Evolutionary conservation across 2,329 filamentous ascomycete species (phyloP).

Genomic region (Penicillium sp.): DNA sequence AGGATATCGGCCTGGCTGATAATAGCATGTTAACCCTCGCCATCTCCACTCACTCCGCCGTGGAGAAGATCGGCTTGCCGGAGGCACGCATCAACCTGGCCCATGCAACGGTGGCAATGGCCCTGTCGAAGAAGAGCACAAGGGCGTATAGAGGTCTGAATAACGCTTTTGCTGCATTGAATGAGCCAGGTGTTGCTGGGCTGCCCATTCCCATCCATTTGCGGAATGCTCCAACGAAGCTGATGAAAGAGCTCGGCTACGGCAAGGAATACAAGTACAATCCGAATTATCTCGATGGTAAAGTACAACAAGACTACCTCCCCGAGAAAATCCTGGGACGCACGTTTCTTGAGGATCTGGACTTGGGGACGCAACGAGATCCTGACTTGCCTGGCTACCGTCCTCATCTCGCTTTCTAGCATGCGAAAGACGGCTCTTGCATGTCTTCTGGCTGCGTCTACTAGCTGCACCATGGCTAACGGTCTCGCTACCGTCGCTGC

Average conservation of each 20-base stretch:
- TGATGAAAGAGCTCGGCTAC: slow-evolving; percentile 93
- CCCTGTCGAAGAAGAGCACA: slow-evolving; percentile 81
- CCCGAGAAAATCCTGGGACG: slow-evolving; percentile 72
- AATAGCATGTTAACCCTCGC: slow-evolving; percentile 80
- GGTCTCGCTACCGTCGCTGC: neutral
- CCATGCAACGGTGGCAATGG: slow-evolving; percentile 80
- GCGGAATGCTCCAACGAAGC: slow-evolving; percentile 83
- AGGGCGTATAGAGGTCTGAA: slow-evolving; percentile 79
- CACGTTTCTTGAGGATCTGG: slow-evolving; percentile 74
- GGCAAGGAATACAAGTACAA: slow-evolving; percentile 96
- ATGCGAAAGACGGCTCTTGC: neutral
- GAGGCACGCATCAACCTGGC: slow-evolving; percentile 91
- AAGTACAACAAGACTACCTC: slow-evolving; percentile 86
- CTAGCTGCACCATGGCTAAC: too few relatives aligned
- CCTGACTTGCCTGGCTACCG: slow-evolving; percentile 53
- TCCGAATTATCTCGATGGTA: slow-evolving; percentile 81
- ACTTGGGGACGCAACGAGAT: slow-evolving; percentile 79
- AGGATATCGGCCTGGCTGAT: slow-evolving; percentile 91
- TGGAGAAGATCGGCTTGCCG: slow-evolving; percentile 92
- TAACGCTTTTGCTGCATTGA: slow-evolving; percentile 75
- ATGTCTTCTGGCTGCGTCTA: neutral
- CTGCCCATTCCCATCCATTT: slow-evolving; percentile 85
- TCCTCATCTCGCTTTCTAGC: too few relatives aligned
- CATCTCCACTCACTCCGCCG: slow-evolving; percentile 80
- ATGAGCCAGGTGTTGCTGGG: slow-evolving; percentile 79